phyloP scores from a whole-genome alignment of 306 rosid species.

The Dicorynia guianensis region DNA sequence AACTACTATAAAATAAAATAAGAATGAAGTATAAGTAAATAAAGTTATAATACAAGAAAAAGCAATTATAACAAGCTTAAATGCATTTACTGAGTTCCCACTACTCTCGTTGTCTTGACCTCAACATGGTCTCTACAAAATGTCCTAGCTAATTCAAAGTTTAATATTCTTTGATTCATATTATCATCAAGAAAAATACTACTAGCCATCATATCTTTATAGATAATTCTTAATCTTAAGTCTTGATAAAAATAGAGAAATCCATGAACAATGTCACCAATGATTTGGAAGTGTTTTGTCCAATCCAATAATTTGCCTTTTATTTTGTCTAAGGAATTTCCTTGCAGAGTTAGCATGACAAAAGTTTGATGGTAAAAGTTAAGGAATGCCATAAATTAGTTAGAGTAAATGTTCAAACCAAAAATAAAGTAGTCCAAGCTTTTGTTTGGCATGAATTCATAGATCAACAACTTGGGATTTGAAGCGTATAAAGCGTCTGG shows the following conservation, averaged over 20 bases:
- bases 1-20: slow-evolving; percentile 30
- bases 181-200: slow-evolving; percentile 33
- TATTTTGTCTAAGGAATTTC: slow-evolving; percentile 31
- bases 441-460: slow-evolving; percentile 41
- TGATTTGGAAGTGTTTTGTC: slow-evolving; percentile 34
- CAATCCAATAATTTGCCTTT: slow-evolving; percentile 34
- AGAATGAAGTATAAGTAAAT: not conserved
- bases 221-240: slow-evolving; percentile 42
- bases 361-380: not conserved
- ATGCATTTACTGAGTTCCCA: slow-evolving; percentile 40
- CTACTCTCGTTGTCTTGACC: slow-evolving; percentile 32
- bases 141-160: slow-evolving; percentile 32
- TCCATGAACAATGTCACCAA: slow-evolving; percentile 38
- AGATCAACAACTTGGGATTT: slow-evolving; percentile 35
- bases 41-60: not conserved
- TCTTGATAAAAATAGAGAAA: slow-evolving; percentile 48
- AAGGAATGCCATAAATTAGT: not conserved
- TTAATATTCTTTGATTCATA: slow-evolving; percentile 44
- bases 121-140: slow-evolving; percentile 39
- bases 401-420: slow-evolving; percentile 25
- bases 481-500: no score
- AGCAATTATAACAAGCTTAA: not conserved
- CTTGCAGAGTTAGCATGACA: not conserved
- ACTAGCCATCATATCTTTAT: slow-evolving; percentile 37
- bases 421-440: slow-evolving; percentile 43